Evolutionary conservation across 2,329 filamentous ascomycete species (phyloP).

Genomic region (Stagonosporopsis rhizophila): DNA sequence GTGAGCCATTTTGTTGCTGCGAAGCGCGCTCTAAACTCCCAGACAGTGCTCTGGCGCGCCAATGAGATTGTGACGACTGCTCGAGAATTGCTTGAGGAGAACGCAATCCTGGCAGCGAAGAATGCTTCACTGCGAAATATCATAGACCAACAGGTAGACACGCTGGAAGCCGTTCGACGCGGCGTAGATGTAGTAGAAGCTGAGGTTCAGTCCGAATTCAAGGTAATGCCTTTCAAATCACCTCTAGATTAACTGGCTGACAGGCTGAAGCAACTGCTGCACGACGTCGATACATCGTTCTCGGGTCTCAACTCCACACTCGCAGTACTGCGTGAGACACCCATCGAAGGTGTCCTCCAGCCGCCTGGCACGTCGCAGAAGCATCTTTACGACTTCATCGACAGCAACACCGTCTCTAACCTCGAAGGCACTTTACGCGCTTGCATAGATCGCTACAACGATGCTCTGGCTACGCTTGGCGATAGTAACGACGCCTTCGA

Average conservation of each 20-base stretch:
- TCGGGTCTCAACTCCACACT: conserved; percentile 71
- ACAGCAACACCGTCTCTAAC: conserved; percentile 71
- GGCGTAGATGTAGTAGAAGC: conserved; percentile 53
- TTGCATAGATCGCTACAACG: conserved; percentile 74
- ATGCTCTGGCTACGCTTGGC: conserved; percentile 66
- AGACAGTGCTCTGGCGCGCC: conserved; percentile 81
- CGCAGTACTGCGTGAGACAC: conserved; percentile 67
- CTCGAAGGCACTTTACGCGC: conserved; percentile 72
- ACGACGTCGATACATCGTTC: conserved; percentile 71
- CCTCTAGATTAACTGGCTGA: conserved; percentile 10
- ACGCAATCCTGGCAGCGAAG: conserved; percentile 69
- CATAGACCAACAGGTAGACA: conserved; percentile 54
- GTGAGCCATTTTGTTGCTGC: conserved; percentile 85
- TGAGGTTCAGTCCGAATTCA: conserved; percentile 54
- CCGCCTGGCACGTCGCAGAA: conserved; percentile 59
- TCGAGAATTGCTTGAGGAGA: conserved; percentile 77
- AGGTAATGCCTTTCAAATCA: conserved; percentile 31
- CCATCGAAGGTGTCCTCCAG: conserved; percentile 69
- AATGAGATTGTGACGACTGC: conserved; percentile 84
- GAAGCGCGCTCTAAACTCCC: conserved; percentile 85
- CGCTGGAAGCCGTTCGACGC: conserved; percentile 52
- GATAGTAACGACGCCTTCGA: conserved; percentile 72
- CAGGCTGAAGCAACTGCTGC: conserved; percentile 59
- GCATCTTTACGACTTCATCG: conserved; percentile 77
- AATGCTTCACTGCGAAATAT: conserved; percentile 53